Base-by-base conservation (phyloP, 768 basidiomycete species). In the Tremella mesenterica region DNA sequence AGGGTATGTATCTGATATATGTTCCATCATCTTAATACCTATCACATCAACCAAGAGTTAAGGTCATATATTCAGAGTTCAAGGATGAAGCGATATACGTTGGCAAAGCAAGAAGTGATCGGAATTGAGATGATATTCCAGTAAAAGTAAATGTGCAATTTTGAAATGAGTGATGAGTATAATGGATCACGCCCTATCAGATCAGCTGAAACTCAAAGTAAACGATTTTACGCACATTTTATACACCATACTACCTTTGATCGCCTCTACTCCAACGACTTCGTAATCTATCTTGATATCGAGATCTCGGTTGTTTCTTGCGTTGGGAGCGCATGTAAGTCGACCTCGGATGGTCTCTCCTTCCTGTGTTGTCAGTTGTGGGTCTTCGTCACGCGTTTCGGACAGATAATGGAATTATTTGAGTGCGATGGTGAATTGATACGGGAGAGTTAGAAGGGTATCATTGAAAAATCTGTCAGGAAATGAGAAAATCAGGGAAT, bases 291-390 rank as follows among this genome's bases (percentile, higher is more conserved):
- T 80, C 21, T 73, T 73, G 72, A 99, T 97, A 72, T 97, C 95
- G 41, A 99, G 79, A 69, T 99, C 95, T 43, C 95, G 85, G 72
- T 87, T 87, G 76, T 99, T 99, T 61, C 86, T 82, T 43, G 80
- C 78, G 74, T 99, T 99, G 20, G 95, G 95, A 3, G 84, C 81
- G 70, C 91, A 93, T 16, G 79, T 72, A 36, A 99, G 73, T 34
- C 57, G 74, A 39, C 95, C 95, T 18, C 73, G 74, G 72, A 99
- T 82, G 46, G 76, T 74, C 70, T 96, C 83, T 50, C 83, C 85
- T 60, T 83, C 76, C 74, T 75, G 46, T 14, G 30, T 18, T 38
- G 23, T 50, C 49, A 61, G 52, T 44, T 12, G n/a, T 5, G 26
- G n/a, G n/a, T n/a, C n/a, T n/a, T n/a, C n/a, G n/a, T n/a, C 21